A percentile compares a stretch with the other conserved stretches of the same genome.
Conservation (phyloP, 1,284 basidiomycete species). For the Sporisorium scitamineum region DNA sequence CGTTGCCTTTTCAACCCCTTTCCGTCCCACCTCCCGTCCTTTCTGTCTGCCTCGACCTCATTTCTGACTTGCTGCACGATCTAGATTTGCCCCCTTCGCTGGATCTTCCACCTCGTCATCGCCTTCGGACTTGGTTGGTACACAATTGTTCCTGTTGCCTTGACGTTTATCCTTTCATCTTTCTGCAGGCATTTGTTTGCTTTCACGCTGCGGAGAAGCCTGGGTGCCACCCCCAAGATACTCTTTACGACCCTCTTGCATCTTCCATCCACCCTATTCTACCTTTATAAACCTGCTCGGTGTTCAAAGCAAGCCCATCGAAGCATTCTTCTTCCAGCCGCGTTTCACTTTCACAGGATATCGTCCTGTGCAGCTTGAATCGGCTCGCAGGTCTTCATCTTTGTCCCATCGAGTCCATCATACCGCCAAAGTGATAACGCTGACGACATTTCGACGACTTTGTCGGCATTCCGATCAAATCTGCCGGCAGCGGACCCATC, state of each 20-base stretch:
- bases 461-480: background rate
- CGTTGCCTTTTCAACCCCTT: background rate
- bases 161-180: background rate
- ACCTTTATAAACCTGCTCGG: background rate
- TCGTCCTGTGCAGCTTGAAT: background rate
- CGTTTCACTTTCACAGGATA: background rate
- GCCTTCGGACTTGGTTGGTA: background rate
- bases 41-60: background rate
- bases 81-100: background rate
- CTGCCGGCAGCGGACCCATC: background rate
- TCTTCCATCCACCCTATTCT: background rate
- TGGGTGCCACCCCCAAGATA: background rate
- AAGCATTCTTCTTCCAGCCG: background rate
- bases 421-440: background rate
- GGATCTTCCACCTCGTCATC: background rate
- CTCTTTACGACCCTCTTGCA: background rate
- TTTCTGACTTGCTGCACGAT: background rate
- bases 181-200: constrained; percentile 19
- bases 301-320: too few relatives aligned
- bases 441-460: background rate
- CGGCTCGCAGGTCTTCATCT: background rate
- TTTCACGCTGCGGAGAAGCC: background rate
- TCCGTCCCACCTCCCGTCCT: background rate
- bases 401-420: background rate
- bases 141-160: background rate